Percentiles rank a stretch among this genome's conserved stretches.
Conservation (phyloP, 2,329 filamentous ascomycete species). For the Stenocarpella maydis region DNA sequence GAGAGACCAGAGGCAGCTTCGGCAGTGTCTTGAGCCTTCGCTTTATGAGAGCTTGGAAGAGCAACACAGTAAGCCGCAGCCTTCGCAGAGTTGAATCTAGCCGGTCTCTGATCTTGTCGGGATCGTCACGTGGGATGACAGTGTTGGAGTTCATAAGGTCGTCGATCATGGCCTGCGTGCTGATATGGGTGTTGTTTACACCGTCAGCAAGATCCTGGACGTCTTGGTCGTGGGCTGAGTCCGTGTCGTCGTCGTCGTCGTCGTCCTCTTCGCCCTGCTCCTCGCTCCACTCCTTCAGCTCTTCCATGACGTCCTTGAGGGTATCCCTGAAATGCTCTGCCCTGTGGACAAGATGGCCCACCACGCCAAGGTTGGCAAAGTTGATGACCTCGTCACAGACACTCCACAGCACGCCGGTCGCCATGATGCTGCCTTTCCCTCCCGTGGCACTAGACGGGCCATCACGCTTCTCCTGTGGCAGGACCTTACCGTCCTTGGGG, state of each 20-base stretch:
- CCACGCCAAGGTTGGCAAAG: constrained; percentile 72
- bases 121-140: constrained; percentile 70
- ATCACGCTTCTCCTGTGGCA: constrained; percentile 57
- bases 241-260: constrained; percentile 56
- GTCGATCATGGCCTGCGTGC: constrained; percentile 68
- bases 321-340: constrained; percentile 78
- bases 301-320: constrained; percentile 82
- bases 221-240: constrained; percentile 49
- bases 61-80: constrained; percentile 70
- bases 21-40: constrained; percentile 70
- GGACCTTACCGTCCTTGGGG: constrained; percentile 62
- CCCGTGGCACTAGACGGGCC: constrained; percentile 44
- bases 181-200: constrained; percentile 44
- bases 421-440: constrained; percentile 63
- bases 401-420: constrained; percentile 84
- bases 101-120: constrained; percentile 69
- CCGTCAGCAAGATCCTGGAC: constrained; percentile 49
- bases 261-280: constrained; percentile 69
- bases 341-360: constrained; percentile 74
- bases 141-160: constrained; percentile 70
- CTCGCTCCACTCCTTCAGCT: constrained; percentile 88
- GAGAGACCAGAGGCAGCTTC: constrained; percentile 39
- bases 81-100: constrained; percentile 71
- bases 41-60: constrained; percentile 76
- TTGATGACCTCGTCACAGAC: constrained; percentile 77